Percentiles rank a stretch among this genome's conserved stretches.
phyloP scores from a whole-genome alignment of 441 rosid genomes.

The Croton laevigatus region DNA sequence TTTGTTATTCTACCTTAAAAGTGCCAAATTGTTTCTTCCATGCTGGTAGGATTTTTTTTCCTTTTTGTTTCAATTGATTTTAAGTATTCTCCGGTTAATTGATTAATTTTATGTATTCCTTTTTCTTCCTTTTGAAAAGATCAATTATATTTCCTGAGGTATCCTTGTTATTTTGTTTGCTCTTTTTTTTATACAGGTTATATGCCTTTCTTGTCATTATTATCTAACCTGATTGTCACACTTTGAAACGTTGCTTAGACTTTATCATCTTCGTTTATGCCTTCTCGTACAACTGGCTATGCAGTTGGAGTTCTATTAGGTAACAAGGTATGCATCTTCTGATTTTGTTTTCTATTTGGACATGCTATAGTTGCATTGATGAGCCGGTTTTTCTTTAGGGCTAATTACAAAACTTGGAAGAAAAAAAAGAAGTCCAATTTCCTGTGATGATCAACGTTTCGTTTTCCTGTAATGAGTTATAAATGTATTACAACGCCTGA shows the following conservation, averaged over 20 bases:
- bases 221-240: conserved; percentile 7
- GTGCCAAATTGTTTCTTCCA: neutral
- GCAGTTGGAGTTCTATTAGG: conserved; percentile 74
- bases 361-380: neutral
- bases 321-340: conserved; percentile 53
- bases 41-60: neutral
- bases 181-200: neutral
- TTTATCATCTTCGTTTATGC: conserved; percentile 52
- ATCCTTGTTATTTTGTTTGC: conserved; percentile 2
- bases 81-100: neutral
- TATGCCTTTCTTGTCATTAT: neutral
- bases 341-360: conserved; percentile 5
- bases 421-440: neutral
- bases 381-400: neutral
- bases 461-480: too few relatives aligned
- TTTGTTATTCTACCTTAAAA: neutral
- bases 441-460: too few relatives aligned
- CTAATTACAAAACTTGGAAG: neutral
- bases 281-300: conserved; percentile 44
- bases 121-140: neutral
- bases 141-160: neutral
- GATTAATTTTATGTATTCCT: too few relatives aligned
- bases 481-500: too few relatives aligned
- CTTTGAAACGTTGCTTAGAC: conserved; percentile 40
- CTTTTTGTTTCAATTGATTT: neutral